phyloP scores from a whole-genome alignment of 768 basidiomycete species.

The Glaciozyma martinii region DNA sequence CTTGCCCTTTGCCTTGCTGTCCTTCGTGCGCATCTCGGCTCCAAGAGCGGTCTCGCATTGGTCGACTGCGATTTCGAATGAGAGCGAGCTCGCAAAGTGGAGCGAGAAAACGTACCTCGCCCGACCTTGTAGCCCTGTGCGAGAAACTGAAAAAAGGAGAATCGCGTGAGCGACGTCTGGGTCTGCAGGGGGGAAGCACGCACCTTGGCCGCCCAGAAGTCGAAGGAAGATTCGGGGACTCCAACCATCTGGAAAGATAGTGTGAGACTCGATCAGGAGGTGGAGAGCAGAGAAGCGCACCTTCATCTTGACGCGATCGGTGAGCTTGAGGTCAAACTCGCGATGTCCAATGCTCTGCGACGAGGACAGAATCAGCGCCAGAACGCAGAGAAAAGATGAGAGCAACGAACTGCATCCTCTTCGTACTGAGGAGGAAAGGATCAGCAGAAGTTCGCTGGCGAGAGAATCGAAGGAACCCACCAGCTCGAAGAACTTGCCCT shows the following conservation, averaged over 20 bases:
- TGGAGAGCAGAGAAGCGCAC: neutral
- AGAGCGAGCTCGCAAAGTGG: too few relatives aligned
- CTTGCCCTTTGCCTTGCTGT: constrained; percentile 51
- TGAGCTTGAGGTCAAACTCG: constrained; percentile 81
- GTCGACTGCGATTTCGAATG: constrained; percentile 50
- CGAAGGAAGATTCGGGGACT: constrained; percentile 87
- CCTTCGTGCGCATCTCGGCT: constrained; percentile 86
- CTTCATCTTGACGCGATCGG: constrained; percentile 88
- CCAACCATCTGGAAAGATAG: constrained; percentile 64
- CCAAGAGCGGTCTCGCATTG: constrained; percentile 95
- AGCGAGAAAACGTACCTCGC: constrained; percentile 38
- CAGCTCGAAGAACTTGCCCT: constrained; percentile 53
- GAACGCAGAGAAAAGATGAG: neutral
- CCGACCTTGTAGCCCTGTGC: constrained; percentile 75
- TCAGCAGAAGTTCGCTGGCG: neutral
- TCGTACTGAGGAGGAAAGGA: constrained; percentile 10
- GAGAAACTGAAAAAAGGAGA: constrained; percentile 18
- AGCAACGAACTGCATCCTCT: constrained; percentile 42
- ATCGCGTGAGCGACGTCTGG: neutral
- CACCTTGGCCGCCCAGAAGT: constrained; percentile 74
- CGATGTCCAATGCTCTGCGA: constrained; percentile 67
- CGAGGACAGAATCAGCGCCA: neutral
- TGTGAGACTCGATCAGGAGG: neutral
- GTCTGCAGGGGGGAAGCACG: neutral
- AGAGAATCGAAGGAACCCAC: constrained; percentile 3